Conservation (phyloP, 73 alveolate species). For the Loxodes magnus region DNA sequence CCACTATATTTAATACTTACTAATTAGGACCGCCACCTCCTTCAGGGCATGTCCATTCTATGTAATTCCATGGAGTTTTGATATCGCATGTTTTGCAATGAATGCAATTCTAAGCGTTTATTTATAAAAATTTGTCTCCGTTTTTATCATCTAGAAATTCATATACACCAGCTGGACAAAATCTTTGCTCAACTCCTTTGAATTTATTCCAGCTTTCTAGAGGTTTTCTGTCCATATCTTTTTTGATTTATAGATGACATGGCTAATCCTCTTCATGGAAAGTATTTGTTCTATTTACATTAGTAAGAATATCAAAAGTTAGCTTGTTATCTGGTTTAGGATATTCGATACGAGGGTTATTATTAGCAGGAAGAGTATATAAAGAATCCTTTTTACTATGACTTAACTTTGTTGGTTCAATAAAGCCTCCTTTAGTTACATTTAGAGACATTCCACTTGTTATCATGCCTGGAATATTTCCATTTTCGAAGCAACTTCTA, state of each 20-base stretch:
- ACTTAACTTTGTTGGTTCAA: not conserved
- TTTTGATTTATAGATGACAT: slow-evolving; percentile 66
- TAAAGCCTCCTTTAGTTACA: not conserved
- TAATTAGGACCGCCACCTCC: slow-evolving; percentile 96
- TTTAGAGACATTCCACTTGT: not conserved
- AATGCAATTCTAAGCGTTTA: slow-evolving; percentile 88
- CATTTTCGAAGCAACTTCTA: not conserved
- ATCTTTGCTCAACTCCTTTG: slow-evolving; percentile 86
- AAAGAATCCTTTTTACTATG: slow-evolving; percentile 28
- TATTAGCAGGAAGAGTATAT: slow-evolving; percentile 18
- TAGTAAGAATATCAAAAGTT: slow-evolving; percentile 78
- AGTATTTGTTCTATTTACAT: slow-evolving; percentile 49
- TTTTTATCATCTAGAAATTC: slow-evolving; percentile 53
- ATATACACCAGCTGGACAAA: slow-evolving; percentile 95
- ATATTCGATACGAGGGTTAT: slow-evolving; percentile 56
- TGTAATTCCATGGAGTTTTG: slow-evolving; percentile 69
- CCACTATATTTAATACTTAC: slow-evolving; percentile 21
- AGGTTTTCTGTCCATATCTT: slow-evolving; percentile 45
- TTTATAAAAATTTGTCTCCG: slow-evolving; percentile 45
- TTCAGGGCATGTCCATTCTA: slow-evolving; percentile 92
- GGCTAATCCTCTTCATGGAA: slow-evolving; percentile 95
- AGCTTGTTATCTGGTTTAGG: slow-evolving; percentile 89
- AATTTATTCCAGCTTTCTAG: slow-evolving; percentile 13
- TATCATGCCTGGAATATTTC: not conserved
- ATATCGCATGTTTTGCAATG: slow-evolving; percentile 93